Base-by-base conservation (phyloP, 176 grass and related monocot genomes). In the Dendrocalamus sinicus region DNA sequence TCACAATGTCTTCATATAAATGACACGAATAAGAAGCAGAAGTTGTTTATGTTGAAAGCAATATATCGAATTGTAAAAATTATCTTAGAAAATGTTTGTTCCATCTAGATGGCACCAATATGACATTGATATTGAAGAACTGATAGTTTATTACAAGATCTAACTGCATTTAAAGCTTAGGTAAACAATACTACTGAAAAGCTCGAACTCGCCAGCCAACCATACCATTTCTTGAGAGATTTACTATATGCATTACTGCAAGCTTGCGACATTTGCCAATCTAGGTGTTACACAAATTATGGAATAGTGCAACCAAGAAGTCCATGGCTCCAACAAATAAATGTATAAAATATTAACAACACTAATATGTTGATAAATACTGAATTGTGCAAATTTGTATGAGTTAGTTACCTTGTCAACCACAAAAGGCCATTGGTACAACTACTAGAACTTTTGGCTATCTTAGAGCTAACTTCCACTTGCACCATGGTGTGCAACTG, bases 151-250 rank as follows among this genome's bases (percentile, higher is more conserved):
- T 16, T 37, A 47, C 11, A 53, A 84, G n/a, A 9, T 62, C 13
- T 62, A 39, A n/a, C 10, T 77, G 69, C 12, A 9, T 62, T 39
- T 12, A 52, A 23, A 67, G 44, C 7, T 61, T 64, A 80, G 43
- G 30, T 39, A 78, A 72, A 46, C 59, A 81, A 66, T 71, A 76
- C 60, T 94, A 97, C 95, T 83, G n/a, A 89, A 67, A 97, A 94
- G 70, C 95, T 94, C 15, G 90, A 97, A 87, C 86, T 97, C 1
- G 90, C 92, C 67, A 94, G 54, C 95, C 95, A 97, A 8, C 90
- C 89, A 59, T 97, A 92, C 88, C 90, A 94, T 89, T 92, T 92
- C 88, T 94, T 97, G 39, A 97, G 85, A 81, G 95, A 94, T 46
- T 89, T 97, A 75, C 9, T 72, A 66, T 97, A 97, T 12, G 95